Evolutionary conservation across 2,329 filamentous ascomycete genomes (phyloP), one percentile per base, ranked within the genome.

Genomic region (Blastomyces gilchristii): DNA sequence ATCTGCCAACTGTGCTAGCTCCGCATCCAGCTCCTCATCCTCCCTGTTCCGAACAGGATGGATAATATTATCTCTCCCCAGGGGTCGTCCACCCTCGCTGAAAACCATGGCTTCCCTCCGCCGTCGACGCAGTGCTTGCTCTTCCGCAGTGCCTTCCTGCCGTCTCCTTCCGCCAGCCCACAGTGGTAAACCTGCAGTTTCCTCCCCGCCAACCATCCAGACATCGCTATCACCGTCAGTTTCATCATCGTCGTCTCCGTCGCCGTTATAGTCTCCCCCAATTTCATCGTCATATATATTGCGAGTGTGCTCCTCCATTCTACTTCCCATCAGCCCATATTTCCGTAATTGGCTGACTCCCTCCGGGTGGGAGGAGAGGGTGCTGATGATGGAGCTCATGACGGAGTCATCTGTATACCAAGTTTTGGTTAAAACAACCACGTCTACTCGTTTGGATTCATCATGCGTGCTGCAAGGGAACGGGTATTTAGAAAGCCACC

Each of bases 61-160:
- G 61, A 92, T 90, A 45, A 96, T 95, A 71, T 96, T 89, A 54
- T 85, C 85, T 66, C 85, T 83, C 3, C 83, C 85, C 54, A 96
- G 74, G 1, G 89, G 88, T 41, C 87, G 82, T 28, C 85, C 90
- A n/a, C 90, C 89, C 70, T 96, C 91, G 70, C 91, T 93, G 63
- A 96, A 79, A 25, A 97, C 91, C 84, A 97, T 92, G 4, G 91
- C 91, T 77, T 96, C 91, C 67, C 91, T 83, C 71, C 93, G 83
- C 59, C 90, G 83, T 67, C 91, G 83, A 64, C 91, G 81, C 65
- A 92, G 79, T 61, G 87, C 83, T 69, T 89, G 86, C 73, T 93
- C 89, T 65, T 75, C 74, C 5, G 69, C 65, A 57, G 68, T 76
- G 43, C 71, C 71, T 62, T 74, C 72, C 31, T 69, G 72, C 12